Evolutionary conservation across 352 stramenopile genomes (phyloP).

Genomic region (Phytophthora vignae): DNA sequence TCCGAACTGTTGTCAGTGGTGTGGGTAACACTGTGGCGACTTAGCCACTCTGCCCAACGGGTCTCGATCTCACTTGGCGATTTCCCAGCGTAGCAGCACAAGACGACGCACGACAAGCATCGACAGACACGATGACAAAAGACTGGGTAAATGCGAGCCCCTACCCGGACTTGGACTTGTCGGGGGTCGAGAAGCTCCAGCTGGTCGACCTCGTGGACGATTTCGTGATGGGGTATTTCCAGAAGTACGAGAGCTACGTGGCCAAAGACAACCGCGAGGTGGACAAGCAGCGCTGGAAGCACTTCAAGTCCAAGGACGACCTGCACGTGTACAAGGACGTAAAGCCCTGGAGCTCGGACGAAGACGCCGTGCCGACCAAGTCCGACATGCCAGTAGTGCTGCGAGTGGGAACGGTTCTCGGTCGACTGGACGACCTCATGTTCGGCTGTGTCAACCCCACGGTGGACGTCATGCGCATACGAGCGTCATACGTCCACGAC

Average conservation of each 20-base stretch:
- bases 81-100: not conserved
- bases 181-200: slow-evolving; percentile 27
- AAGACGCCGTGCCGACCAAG: not conserved
- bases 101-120: not conserved
- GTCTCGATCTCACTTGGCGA: not conserved
- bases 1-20: too few relatives aligned
- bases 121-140: slow-evolving; percentile 26
- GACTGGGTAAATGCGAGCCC: slow-evolving; percentile 37
- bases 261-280: slow-evolving; percentile 34
- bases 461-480: slow-evolving; percentile 39
- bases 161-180: slow-evolving; percentile 38
- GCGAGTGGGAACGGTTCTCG: slow-evolving; percentile 26
- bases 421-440: slow-evolving; percentile 48
- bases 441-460: slow-evolving; percentile 40
- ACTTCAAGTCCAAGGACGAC: slow-evolving; percentile 48
- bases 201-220: slow-evolving; percentile 40
- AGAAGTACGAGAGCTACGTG: slow-evolving; percentile 55
- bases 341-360: not conserved
- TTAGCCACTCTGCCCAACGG: not conserved
- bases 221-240: slow-evolving; percentile 42
- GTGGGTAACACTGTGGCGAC: not conserved
- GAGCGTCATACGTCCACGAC: slow-evolving; percentile 44
- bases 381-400: slow-evolving; percentile 28
- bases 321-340: slow-evolving; percentile 47
- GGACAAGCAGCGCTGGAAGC: slow-evolving; percentile 49